These are phyloP conservation scores for Juncus effusus DNA, from an alignment of 176 grass and related monocot genomes.

Conservation along the genomic window DNA sequence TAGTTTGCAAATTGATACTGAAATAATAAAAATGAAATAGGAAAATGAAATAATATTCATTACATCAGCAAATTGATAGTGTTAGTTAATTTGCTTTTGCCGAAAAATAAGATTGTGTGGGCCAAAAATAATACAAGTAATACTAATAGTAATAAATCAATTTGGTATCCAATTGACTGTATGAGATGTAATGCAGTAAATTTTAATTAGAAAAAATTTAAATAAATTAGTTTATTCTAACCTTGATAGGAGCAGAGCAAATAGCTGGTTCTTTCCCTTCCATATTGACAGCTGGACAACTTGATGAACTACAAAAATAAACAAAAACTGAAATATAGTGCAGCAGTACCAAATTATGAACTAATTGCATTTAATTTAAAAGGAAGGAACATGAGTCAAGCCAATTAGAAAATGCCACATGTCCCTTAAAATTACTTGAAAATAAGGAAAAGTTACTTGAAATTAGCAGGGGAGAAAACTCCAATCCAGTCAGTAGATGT, in stretches of 20 bases:
- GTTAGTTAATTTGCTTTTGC: too few species aligned
- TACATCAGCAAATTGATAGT: too few species aligned
- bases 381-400: background rate
- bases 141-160: background rate
- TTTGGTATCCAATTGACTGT: too few species aligned
- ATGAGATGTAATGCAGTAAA: too few species aligned
- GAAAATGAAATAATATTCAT: too few species aligned
- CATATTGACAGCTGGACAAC: conserved; percentile 39
- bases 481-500: conserved; percentile 67
- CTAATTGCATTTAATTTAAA: background rate
- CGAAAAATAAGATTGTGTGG: too few species aligned
- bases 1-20: conserved; percentile 80
- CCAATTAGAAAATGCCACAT: background rate
- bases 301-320: conserved; percentile 44
- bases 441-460: conserved; percentile 44
- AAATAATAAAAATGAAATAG: conserved; percentile 20
- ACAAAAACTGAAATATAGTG: background rate
- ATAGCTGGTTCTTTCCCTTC: conserved; percentile 47
- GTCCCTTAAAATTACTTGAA: background rate
- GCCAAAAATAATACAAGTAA: too few species aligned
- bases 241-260: conserved; percentile 85
- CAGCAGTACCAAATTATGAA: background rate
- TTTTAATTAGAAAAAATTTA: background rate
- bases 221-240: conserved; percentile 17
- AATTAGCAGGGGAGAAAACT: conserved; percentile 79